Evolutionary conservation across 129 eudicot genomes (phyloP), one percentile per base, ranked within the genome.

Genomic region (Pulicaria dysenterica): DNA sequence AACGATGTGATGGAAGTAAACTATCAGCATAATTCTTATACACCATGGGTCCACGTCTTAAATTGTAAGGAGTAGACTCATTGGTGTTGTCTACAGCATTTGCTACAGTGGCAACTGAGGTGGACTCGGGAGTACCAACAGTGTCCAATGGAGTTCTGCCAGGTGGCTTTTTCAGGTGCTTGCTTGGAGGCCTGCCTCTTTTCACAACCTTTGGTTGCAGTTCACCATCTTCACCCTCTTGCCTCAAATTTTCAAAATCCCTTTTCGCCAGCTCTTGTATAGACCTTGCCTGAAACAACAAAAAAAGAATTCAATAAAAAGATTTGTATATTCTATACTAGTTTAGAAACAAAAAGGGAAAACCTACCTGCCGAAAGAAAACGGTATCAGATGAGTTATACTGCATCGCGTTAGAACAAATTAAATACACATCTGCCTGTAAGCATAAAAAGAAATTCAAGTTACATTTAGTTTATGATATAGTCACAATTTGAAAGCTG

Each of bases 341-440:
- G 17, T 15, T 59, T 43, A 13, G 74, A 15, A 58, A 69, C 17
- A 68, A 51, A 34, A 43, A 39, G 9, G 56, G 1, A 2, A 61
- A 41, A 5, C 69, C 34, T 69, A 94, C 98, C 96, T 93, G 98
- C n/a, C 95, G 88, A 58, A 77, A 87, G 89, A 79, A 93, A 54
- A 93, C 74, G 2, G 98, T 85, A 70, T 82, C 86, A 6, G 88
- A 79, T 42, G 92, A 76, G 83, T 93, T 93, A 75, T 87, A 93
- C 80, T 81, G 88, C 98, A 90, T 89, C 66, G 98, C 98, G 54
- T 93, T 93, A 19, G 96, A 84, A 73, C 92, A 87, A 57, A 93
- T 93, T 70, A 93, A 76, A 46, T 42, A 58, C 46, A 93, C 84
- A 72, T 93, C 98, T 54, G 96, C 95, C 98, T 93, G 96, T 72